Base-by-base conservation (phyloP, 2,329 filamentous ascomycete species). In the Delphinella strobiligena region DNA sequence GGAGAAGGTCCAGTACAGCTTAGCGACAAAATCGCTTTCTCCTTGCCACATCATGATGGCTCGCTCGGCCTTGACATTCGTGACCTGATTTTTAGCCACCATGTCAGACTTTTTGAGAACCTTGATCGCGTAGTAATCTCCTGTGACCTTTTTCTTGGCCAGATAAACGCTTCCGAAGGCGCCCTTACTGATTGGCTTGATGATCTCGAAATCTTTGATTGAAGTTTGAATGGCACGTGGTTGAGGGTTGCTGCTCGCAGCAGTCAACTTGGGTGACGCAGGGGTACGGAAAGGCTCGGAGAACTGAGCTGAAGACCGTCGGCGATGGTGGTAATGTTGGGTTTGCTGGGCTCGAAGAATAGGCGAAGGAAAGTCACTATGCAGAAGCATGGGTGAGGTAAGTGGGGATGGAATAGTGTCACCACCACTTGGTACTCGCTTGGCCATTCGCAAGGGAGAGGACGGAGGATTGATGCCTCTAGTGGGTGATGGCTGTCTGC, bases 21-120 rank as follows among this genome's bases (percentile, higher is more conserved):
- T 98, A 18, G 91, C 91, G 42, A 98, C 91, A 58, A 98, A 98
- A 44, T 98, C 91, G 59, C 93, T 98, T 61, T 96, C 87, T 16
- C 91, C 91, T 64, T 98, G 91, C 85, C 91, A 96, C 91, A 98
- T 98, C 91, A 98, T 96, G 56, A 98, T 98, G 16, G 93, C 93
- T 49, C 91, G 77, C 62, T 98, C 91, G 7, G 93, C 91, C 62
- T 98, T 96, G 54, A 98, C 91, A 55, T 98, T 98, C 50, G 91
- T 94, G 51, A 98, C 88, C 58, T 98, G 91, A 59, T 98, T 98
- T 63, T 98, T 98, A 45, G 91, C 91, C 46, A 98, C 86, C 91
- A 98, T 98, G 67, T 98, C 91, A n/a, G 91, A 88, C 63, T 98
- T 98, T 58, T 96, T 96, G 44, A 98, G 62, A 1, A 96, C 91